phyloP scores from a whole-genome alignment of 2,329 filamentous ascomycete genomes.

The Nemania diffusa region DNA sequence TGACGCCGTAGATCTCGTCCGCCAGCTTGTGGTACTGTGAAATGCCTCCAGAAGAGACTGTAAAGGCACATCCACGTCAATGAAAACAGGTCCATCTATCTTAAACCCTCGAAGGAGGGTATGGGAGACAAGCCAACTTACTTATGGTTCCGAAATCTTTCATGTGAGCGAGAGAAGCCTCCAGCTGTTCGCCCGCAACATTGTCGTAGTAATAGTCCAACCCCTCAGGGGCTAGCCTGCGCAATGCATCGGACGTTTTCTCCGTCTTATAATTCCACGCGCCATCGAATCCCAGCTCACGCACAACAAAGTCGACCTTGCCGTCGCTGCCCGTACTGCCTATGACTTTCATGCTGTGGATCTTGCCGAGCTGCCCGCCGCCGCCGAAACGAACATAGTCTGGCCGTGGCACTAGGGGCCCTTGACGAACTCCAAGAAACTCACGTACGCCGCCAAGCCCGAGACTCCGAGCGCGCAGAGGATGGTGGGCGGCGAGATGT shows the following conservation, averaged over 20 bases:
- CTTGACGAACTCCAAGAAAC: constrained; percentile 73
- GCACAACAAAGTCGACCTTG: constrained; percentile 74
- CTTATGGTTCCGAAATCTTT: constrained; percentile 29
- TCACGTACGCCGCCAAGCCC: constrained; percentile 62
- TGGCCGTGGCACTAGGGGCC: constrained; percentile 79
- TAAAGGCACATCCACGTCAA: too few relatives aligned
- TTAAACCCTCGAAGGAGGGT: too few relatives aligned
- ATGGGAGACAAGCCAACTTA: too few relatives aligned
- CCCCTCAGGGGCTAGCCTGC: constrained; percentile 77
- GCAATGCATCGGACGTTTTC: constrained; percentile 72
- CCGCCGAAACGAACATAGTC: constrained; percentile 84
- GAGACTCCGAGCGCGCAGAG: constrained; percentile 49
- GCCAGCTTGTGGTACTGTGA: too few relatives aligned
- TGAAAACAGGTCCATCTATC: too few relatives aligned
- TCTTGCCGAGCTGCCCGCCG: constrained; percentile 86
- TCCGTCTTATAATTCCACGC: constrained; percentile 94
- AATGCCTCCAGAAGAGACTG: too few relatives aligned
- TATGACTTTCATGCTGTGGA: constrained; percentile 80
- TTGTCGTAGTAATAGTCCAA: constrained; percentile 75
- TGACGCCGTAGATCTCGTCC: too few relatives aligned
- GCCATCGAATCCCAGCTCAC: constrained; percentile 63
- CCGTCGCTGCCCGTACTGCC: constrained; percentile 83
- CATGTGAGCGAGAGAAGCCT: constrained; percentile 41
- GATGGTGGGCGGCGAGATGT: neutral
- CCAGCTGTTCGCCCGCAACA: constrained; percentile 63